Evolutionary conservation across 257 asterid genomes (phyloP).

Genomic region (Perilla frutescens): DNA sequence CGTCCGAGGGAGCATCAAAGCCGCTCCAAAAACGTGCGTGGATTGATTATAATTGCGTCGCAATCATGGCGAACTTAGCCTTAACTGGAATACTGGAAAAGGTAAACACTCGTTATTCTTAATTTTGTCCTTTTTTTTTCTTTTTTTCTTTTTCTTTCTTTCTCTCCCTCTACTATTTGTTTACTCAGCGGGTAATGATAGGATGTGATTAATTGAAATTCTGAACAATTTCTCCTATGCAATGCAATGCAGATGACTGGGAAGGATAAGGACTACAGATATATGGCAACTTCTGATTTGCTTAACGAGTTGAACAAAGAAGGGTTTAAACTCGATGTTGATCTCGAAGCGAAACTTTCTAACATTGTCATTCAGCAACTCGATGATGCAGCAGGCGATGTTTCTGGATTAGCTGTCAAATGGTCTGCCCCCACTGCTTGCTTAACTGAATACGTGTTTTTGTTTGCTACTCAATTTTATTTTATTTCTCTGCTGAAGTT

Average conservation of each 20-base stretch:
- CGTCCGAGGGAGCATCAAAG: slow-evolving; percentile 2
- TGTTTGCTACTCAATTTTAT: slow-evolving; percentile 17
- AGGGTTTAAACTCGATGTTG: slow-evolving; percentile 79
- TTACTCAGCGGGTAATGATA: background rate
- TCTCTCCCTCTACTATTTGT: slow-evolving; percentile 4
- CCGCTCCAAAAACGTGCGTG: background rate
- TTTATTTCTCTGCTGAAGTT: slow-evolving; percentile 20
- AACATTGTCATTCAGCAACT: slow-evolving; percentile 90
- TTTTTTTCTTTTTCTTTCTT: too few relatives aligned
- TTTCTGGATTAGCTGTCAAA: slow-evolving; percentile 98
- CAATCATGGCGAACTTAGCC: slow-evolving; percentile 47
- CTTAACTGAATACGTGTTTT: slow-evolving; percentile 23
- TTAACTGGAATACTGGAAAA: slow-evolving; percentile 75
- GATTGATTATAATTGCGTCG: slow-evolving; percentile 24
- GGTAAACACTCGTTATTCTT: slow-evolving; percentile 49
- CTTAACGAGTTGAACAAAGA: slow-evolving; percentile 91
- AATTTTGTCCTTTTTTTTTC: slow-evolving; percentile 9
- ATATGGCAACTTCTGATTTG: slow-evolving; percentile 99
- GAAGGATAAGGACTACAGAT: slow-evolving; percentile 96
- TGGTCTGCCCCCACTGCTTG: slow-evolving; percentile 56
- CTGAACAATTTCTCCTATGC: slow-evolving; percentile 12
- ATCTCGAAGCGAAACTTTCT: slow-evolving; percentile 82
- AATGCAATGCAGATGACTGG: slow-evolving; percentile 84
- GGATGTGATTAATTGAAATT: background rate
- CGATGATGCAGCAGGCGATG: slow-evolving; percentile 98